These are phyloP conservation scores for Lachnellula willkommii DNA, from an alignment of 2,329 filamentous ascomycete species.

Conservation along the genomic window DNA sequence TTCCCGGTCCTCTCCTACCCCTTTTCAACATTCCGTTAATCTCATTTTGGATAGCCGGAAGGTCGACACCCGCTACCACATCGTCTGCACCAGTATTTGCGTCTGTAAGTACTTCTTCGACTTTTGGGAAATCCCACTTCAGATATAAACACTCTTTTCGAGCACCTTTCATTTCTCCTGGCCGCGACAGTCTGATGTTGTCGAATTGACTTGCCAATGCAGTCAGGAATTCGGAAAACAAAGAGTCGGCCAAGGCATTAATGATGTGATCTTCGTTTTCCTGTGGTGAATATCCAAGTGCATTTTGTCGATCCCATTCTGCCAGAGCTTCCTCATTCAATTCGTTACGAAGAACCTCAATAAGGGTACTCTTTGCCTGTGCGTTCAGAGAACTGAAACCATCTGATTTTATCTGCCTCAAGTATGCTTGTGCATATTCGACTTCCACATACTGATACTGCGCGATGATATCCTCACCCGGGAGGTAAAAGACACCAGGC, in stretches of 20 bases:
- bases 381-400: background rate
- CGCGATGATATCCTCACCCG: background rate
- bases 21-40: constrained; percentile 6
- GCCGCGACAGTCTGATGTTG: background rate
- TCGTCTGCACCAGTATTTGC: background rate
- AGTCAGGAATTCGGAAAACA: background rate
- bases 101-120: background rate
- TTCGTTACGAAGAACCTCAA: background rate
- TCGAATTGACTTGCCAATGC: background rate
- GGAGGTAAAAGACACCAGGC: constrained; percentile 1
- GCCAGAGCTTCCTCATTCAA: background rate
- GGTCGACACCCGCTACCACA: background rate
- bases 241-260: background rate
- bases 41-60: background rate
- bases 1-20: background rate
- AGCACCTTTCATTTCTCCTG: background rate
- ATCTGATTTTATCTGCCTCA: background rate
- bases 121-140: background rate
- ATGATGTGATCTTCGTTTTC: background rate
- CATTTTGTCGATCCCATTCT: background rate
- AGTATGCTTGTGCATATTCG: background rate
- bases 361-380: background rate
- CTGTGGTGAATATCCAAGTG: background rate
- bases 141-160: background rate
- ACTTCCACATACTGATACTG: background rate